Evolutionary conservation across 805 yeast species (phyloP).

Genomic region (Candida wancherniae): DNA sequence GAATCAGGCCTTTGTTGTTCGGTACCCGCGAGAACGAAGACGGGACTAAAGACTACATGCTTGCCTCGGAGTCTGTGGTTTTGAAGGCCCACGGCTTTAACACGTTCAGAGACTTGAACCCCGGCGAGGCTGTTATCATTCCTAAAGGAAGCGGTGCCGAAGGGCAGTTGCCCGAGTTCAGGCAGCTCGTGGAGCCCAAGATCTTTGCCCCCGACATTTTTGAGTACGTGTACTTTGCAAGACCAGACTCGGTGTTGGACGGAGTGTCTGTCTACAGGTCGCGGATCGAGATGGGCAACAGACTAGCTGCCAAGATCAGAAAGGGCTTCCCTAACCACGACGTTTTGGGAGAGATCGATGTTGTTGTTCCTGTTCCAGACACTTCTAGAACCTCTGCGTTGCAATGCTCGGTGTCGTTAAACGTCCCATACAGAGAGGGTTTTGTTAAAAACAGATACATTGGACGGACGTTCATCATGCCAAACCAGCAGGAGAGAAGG

Average conservation of each 20-base stretch:
- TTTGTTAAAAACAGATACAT: conserved; percentile 95
- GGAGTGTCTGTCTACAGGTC: conserved; percentile 95
- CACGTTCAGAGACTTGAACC: conserved; percentile 74
- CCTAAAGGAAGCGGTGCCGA: conserved; percentile 54
- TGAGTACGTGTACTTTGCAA: conserved; percentile 96
- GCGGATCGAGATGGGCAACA: conserved; percentile 89
- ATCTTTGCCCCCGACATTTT: conserved; percentile 92
- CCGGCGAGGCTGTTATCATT: conserved; percentile 96
- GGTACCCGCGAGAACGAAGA: conserved; percentile 73
- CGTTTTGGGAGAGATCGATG: conserved; percentile 66
- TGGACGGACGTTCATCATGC: conserved; percentile 98
- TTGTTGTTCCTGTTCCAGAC: conserved; percentile 96
- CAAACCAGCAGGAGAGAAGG: conserved; percentile 90
- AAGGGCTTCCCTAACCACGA: conserved; percentile 36
- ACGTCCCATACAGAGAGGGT: conserved; percentile 90
- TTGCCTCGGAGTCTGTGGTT: conserved; percentile 93
- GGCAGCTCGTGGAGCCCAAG: conserved; percentile 75
- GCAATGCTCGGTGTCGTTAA: conserved; percentile 79
- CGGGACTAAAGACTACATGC: conserved; percentile 82
- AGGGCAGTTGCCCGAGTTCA: conserved; percentile 64
- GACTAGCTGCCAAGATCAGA: conserved; percentile 69
- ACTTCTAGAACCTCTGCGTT: conserved; percentile 95
- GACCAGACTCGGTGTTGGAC: conserved; percentile 94
- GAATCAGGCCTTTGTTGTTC: conserved; percentile 83
- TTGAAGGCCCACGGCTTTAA: conserved; percentile 85